Base-by-base conservation (phyloP, 2,329 filamentous ascomycete species). In the Harringtonia lauricola region DNA sequence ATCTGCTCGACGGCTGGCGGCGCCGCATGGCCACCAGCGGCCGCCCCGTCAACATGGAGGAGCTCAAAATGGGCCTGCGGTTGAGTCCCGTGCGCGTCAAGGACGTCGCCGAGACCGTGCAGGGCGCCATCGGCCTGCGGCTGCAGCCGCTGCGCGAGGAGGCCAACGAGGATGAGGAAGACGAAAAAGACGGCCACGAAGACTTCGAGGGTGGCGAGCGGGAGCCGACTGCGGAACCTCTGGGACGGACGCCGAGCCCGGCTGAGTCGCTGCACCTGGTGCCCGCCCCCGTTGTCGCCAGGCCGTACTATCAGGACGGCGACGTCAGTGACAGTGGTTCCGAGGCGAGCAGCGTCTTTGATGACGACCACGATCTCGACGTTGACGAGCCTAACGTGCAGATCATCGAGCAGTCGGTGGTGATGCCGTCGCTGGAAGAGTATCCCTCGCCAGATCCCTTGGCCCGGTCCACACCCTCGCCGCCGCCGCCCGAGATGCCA, bases 1-100 rank as follows among this genome's bases (percentile, higher is more conserved):
- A 79, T 30, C 78, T 98, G 64, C 94, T 98, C 68, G 86, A 95
- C 51, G 81, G 84, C 29, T 96, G 92, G 90, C 81, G 89, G 48
- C 83, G 79, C 58, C 76, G 86, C 35, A 87, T 95, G 76, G 77
- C 76, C 15, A 72, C 71, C 41, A 80, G 75, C 50, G 83, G 82
- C 6, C 74, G 79, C 47, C 77, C 81, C 0, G 76, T 90, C 51
- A 80, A 85, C 53, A 66, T 81, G 43, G 76, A 80, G 47, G 79
- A 82, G 54, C 61, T 82, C 42, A 79, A 78, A 57, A 77, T 80
- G 70, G 82, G 84, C 2, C 62, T 88, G 33, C 72, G 76, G 7
- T 66, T 81, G 17, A 77, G 74, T 46, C 76, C 77, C 1, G 69
- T 80, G 18, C 71, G 71, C 26, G 64, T 78, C 31, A 65, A 66